Evolutionary conservation across 139 green algal species (phyloP), one percentile per base, ranked within the genome.

Genomic region (Trebouxia sp.): DNA sequence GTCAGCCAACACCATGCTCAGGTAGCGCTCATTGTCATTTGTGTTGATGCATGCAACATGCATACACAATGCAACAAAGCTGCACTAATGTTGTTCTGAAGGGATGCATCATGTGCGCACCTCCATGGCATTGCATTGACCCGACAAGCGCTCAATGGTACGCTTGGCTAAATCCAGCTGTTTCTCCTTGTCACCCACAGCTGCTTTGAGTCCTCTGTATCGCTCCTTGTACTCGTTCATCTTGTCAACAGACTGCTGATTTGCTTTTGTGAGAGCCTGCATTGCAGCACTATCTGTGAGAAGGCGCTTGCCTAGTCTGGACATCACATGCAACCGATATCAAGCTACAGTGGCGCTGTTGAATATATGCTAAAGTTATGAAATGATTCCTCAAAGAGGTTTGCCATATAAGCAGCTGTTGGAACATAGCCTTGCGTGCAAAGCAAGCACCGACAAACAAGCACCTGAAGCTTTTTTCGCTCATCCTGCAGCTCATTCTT

Each of bases 141-240:
- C 51, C 15, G 41, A 83, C 30, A 90, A 74, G 11, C 86, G 79
- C 37, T 90, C 86, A 42, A 90, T 77, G 3, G 86, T 86, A 41
- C 82, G 72, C 35, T 82, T 76, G 10, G 85, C 86, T 41, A 90
- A 66, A 35, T 91, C 82, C 28, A 90, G 77, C 62, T 83, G 66
- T 35, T 87, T 86, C 6, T 90, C 82, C 45, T 79, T 82, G 26
- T 30, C 53, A 30, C 47, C 66, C 62, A 72, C 28, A 22, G 62
- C 32, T 45, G 62, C 15, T 35, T 43, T 72, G 20, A 72, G 62
- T 5, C 62, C 62, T 22, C 62, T 72, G 35, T 72, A 72, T n/a
- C 62, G 20, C 15, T 72, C 62, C 32, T 45, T 72, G 62, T 72
- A 72, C 62, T 72, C 62, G 26, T 32, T 24, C 35, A 42, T 45